Percentiles rank a stretch among this genome's conserved stretches.
These are phyloP conservation scores for Fusarium sp. DNA, from an alignment of 2,329 filamentous ascomycete genomes.

Conservation along the genomic window DNA sequence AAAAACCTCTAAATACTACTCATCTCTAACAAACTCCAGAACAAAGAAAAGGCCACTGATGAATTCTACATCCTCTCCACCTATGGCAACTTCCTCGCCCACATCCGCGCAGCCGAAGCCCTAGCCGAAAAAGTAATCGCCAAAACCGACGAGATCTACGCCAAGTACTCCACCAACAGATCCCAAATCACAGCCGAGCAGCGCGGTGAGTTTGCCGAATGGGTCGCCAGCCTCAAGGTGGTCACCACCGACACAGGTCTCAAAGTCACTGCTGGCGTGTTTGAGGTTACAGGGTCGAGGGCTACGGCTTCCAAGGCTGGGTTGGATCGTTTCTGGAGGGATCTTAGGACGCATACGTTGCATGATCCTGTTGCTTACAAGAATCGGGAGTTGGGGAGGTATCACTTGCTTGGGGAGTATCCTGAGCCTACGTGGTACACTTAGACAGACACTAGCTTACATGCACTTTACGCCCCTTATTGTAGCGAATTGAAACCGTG, in stretches of 20 bases:
- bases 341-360: conserved; percentile 73
- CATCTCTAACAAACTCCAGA: conserved; percentile 38
- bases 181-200: conserved; percentile 60
- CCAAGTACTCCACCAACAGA: conserved; percentile 52
- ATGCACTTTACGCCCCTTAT: neutral
- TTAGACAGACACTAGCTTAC: conserved; percentile 40
- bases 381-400: conserved; percentile 71
- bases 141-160: conserved; percentile 61
- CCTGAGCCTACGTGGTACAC: conserved; percentile 74
- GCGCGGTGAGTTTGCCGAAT: conserved; percentile 71
- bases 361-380: conserved; percentile 78
- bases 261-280: conserved; percentile 69
- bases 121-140: conserved; percentile 68
- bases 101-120: conserved; percentile 69
- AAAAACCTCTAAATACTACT: neutral
- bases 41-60: conserved; percentile 68
- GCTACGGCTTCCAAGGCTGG: conserved; percentile 69
- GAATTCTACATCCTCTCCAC: conserved; percentile 75
- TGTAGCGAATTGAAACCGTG: neutral
- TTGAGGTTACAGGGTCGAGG: conserved; percentile 72
- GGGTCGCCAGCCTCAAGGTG: conserved; percentile 72
- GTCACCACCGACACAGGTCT: conserved; percentile 71
- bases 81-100: conserved; percentile 73
- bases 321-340: conserved; percentile 74
- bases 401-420: conserved; percentile 65